Base-by-base conservation (phyloP, 306 rosid genomes). In the Ammopiptanthus mongolicus region DNA sequence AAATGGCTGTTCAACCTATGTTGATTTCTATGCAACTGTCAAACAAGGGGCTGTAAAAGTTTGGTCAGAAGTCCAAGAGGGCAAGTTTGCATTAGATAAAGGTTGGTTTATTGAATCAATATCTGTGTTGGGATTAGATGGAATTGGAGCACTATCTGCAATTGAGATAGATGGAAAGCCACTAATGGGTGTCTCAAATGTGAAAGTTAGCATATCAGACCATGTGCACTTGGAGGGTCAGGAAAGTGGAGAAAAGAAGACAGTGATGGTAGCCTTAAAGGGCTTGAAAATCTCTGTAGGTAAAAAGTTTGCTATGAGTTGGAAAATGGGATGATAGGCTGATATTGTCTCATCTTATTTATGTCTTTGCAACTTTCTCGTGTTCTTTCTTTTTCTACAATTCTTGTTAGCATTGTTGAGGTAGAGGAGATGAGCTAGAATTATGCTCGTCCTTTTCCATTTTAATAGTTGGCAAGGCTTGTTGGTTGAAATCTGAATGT, bases 21-120 rank as follows among this genome's bases (percentile, higher is more conserved):
- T 90, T 13, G 89, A 90, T 62, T 80, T 95, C 52, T 83, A 85
- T 22, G 97, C 96, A 22, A 83, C 85, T 18, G 60, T 92, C 14
- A 81, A 82, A 19, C 50, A 86, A 52, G 96, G 97, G 61, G 69
- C 44, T 62, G 93, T 90, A 74, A 95, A 90, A 61, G 75, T 95
- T 33, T 92, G 97, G 97, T 95, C 99, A 61, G 74, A 87, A 71
- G 99, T 95, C 63, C 87, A 88, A 81, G 99, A 92, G 76, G 81
- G 97, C 2, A 84, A 88, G 84, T 95, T 75, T 86, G 99, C 99
- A 25, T 58, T 95, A n/a, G 88, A 74, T 2, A 84, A 89, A 57
- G 96, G 90, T 62, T 92, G 47, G 97, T 53, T 86, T n/a, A 80
- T 95, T 41, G 97, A 84, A 75, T 86, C 87, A 59, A 63, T 95